These are phyloP conservation scores for Immersiella caudata DNA, from an alignment of 495 filamentous ascomycete genomes.

Conservation along the genomic window DNA sequence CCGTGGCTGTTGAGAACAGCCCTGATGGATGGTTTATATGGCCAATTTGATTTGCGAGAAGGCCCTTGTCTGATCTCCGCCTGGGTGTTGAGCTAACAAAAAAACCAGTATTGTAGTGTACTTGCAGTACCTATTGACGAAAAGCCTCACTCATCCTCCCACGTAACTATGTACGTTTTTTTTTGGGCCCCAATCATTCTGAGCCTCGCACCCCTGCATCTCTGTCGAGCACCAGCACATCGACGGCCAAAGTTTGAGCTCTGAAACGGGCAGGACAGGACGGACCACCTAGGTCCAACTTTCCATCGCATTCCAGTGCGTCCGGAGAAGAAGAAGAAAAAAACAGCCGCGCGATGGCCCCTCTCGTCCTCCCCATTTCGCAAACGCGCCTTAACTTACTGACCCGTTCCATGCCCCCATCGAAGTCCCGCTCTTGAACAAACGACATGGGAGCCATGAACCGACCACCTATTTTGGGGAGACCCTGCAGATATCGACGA, in stretches of 20 bases:
- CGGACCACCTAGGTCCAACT: background rate
- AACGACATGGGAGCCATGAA: background rate
- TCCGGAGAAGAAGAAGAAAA: background rate
- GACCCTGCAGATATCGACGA: background rate
- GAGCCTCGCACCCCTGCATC: conserved; percentile 10
- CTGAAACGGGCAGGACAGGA: conserved; percentile 18
- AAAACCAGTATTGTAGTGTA: too few relatives aligned
- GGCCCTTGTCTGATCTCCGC: too few relatives aligned
- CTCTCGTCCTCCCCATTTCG: too few relatives aligned
- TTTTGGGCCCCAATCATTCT: conserved; percentile 12
- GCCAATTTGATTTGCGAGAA: too few relatives aligned
- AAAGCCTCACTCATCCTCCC: background rate
- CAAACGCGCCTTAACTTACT: background rate
- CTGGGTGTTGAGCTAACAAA: too few relatives aligned
- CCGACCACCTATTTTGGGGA: background rate
- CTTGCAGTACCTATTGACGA: conserved; percentile 8
- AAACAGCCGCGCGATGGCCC: conserved; percentile 2
- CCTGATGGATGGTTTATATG: too few relatives aligned
- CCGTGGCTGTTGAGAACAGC: too few relatives aligned
- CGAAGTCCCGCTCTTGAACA: background rate
- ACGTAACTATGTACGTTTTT: conserved; percentile 3
- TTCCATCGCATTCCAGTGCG: background rate
- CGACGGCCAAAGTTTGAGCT: conserved; percentile 19
- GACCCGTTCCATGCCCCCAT: background rate
- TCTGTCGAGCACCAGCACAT: conserved; percentile 14